Percentiles rank a stretch among this genome's conserved stretches.
These are phyloP conservation scores for Myxozyma neglecta DNA, from an alignment of 805 yeast genomes.

Conservation along the genomic window DNA sequence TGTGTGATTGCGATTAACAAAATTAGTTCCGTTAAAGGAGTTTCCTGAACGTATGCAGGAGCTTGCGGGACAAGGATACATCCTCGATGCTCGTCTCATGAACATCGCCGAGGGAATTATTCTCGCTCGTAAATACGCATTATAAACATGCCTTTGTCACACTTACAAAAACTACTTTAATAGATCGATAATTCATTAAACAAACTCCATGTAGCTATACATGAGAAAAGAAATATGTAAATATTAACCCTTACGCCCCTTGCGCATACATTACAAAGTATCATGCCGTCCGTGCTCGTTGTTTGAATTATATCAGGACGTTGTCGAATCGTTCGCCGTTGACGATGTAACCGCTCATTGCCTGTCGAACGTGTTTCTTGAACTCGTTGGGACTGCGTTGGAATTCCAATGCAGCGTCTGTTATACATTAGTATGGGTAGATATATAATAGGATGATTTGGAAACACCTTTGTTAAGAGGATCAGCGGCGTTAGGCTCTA, in stretches of 20 bases:
- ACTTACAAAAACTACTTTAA: background rate
- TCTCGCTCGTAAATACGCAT: constrained; percentile 46
- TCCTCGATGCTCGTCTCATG: constrained; percentile 83
- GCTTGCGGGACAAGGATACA: constrained; percentile 64
- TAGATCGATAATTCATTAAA: too few relatives aligned
- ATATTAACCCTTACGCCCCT: background rate
- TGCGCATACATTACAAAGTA: too few relatives aligned
- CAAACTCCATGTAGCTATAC: background rate
- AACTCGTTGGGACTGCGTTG: constrained; percentile 48
- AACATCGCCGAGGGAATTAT: constrained; percentile 80
- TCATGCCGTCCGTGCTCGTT: background rate
- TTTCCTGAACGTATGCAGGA: constrained; percentile 56
- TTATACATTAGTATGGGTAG: background rate
- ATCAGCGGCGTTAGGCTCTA: constrained; percentile 89
- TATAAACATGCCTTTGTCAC: background rate
- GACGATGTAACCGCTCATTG: constrained; percentile 75
- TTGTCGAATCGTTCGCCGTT: constrained; percentile 61
- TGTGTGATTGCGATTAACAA: background rate
- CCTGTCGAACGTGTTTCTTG: constrained; percentile 52
- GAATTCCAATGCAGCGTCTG: constrained; percentile 40
- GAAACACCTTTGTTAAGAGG: constrained; percentile 72
- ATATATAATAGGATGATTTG: background rate
- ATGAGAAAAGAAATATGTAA: background rate
- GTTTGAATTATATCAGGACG: constrained; percentile 42
- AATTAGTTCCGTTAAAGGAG: constrained; percentile 54